Base-by-base conservation (phyloP, 768 basidiomycete species). In the Rhizopogon sp. region DNA sequence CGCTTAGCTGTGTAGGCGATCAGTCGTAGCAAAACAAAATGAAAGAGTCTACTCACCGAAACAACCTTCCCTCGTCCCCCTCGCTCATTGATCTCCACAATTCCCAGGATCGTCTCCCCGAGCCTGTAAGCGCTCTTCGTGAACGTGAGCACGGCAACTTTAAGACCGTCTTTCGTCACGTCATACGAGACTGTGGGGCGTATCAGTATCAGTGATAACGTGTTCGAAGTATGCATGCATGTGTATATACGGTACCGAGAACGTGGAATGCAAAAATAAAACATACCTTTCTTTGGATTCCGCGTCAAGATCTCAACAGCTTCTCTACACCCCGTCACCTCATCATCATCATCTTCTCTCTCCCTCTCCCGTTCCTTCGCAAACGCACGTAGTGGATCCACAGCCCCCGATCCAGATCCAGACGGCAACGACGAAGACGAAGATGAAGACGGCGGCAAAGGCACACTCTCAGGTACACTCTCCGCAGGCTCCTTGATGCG, bases 301-400 rank as follows among this genome's bases (percentile, higher is more conserved):
- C 95, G 73, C 16, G 93, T 95, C 56, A 97, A 72, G 50, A 95
- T 84, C 74, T 98, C 93, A 11, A 96, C 93, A 0, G 93, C 90
- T 66, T 94, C 87, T 44, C 92, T 76, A 67, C 85, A 91, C 17
- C 81, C 84, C 43, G 72, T 79, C 62, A 78, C 58, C 16, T 35
- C 56, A 3, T 72, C 80, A 20, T 75, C 70, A 37, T 80, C 82
- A 39, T 75, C 72, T 17, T 79, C 70, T 53, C 68, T 62, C 53
- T 69, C 64, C 25, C 61, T 61, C 20, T 68, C 64, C 40, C 59
- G 44, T 17, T 60, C 54, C 20, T 20, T 22, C 33, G 22, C 47
- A 22, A 49, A 37, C 35, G 20, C 33, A 5, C 35, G 8, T 7
- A 49, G 20, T 22, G 47, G 47, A 16, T 49, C 47, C 5, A 4